A percentile compares a stretch with the other conserved stretches of the same genome.
phyloP scores from a whole-genome alignment of 805 yeast genomes.

The Kregervanrija fluxuum region DNA sequence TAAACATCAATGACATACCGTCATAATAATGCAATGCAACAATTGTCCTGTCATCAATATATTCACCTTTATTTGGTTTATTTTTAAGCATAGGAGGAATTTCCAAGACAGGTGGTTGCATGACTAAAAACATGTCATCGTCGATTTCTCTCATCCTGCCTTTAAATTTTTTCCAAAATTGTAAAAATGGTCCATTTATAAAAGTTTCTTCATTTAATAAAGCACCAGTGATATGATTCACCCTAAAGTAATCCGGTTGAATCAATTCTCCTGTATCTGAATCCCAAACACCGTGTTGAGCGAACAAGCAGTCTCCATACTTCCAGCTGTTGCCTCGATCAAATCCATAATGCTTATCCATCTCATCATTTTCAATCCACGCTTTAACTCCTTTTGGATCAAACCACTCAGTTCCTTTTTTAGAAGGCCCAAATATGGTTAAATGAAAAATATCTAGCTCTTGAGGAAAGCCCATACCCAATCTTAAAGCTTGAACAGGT shows the following conservation, averaged over 20 bases:
- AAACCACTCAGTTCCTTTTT: slow-evolving; percentile 45
- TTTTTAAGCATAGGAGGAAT: slow-evolving; percentile 61
- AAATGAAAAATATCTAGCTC: slow-evolving; percentile 66
- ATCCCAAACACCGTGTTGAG: slow-evolving; percentile 74
- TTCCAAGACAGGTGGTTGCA: slow-evolving; percentile 80
- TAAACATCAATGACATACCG: slow-evolving; percentile 88
- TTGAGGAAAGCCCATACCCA: slow-evolving; percentile 73
- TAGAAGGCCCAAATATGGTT: slow-evolving; percentile 70
- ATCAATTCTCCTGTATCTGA: slow-evolving; percentile 32
- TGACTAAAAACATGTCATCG: slow-evolving; percentile 43
- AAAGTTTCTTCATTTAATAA: slow-evolving; percentile 46
- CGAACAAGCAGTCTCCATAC: slow-evolving; percentile 74
- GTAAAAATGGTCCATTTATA: slow-evolving; percentile 56
- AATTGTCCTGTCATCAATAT: slow-evolving; percentile 59
- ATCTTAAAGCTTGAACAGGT: slow-evolving; percentile 58
- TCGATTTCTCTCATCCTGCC: slow-evolving; percentile 39
- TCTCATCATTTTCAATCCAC: slow-evolving; percentile 52
- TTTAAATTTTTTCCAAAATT: slow-evolving; percentile 49
- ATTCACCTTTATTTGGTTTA: slow-evolving; percentile 21
- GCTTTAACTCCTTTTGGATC: slow-evolving; percentile 63
- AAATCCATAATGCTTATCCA: slow-evolving; percentile 68
- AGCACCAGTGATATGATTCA: slow-evolving; percentile 31
- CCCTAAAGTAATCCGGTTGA: slow-evolving; percentile 44
- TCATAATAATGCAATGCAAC: slow-evolving; percentile 91
- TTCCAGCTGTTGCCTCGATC: slow-evolving; percentile 56